Evolutionary conservation across 2,329 filamentous ascomycete species (phyloP).

Genomic region (Ophiostoma novo-ulmi): DNA sequence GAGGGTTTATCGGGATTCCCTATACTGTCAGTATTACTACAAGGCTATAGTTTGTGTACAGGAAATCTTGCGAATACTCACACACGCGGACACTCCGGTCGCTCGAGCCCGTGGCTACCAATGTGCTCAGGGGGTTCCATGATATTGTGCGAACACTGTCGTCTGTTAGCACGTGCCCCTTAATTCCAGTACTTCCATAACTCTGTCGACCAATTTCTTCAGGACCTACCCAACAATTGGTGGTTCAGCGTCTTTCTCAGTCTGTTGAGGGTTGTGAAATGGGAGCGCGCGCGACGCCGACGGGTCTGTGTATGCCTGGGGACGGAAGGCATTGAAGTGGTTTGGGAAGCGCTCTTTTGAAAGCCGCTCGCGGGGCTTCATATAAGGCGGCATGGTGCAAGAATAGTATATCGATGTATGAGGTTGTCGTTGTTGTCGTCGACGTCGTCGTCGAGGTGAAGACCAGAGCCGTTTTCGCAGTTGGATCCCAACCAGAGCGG

Average conservation of each 20-base stretch:
- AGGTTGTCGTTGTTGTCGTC: neutral
- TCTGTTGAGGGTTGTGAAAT: slow-evolving; percentile 25
- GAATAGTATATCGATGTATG: neutral
- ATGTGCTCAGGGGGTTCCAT: slow-evolving; percentile 80
- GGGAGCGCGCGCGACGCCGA: slow-evolving; percentile 34
- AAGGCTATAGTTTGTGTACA: no score
- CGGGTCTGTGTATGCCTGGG: slow-evolving; percentile 64
- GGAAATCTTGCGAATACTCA: slow-evolving; percentile 36
- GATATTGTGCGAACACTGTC: slow-evolving; percentile 69
- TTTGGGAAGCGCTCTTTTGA: slow-evolving; percentile 64
- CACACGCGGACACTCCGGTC: slow-evolving; percentile 70
- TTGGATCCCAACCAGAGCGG: neutral
- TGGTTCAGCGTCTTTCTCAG: slow-evolving; percentile 16
- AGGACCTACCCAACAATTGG: slow-evolving; percentile 19
- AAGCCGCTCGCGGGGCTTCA: slow-evolving; percentile 50
- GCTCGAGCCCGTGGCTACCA: slow-evolving; percentile 74
- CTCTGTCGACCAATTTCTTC: neutral
- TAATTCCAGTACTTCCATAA: neutral
- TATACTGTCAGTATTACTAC: slow-evolving; percentile 29
- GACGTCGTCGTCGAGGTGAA: neutral
- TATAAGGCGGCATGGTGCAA: slow-evolving; percentile 30
- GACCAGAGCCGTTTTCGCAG: neutral
- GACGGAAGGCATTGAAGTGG: slow-evolving; percentile 63
- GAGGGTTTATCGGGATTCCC: slow-evolving; percentile 73
- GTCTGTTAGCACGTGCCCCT: neutral